phyloP scores from a whole-genome alignment of 345 rosid genomes.

The Camelina sativa region DNA sequence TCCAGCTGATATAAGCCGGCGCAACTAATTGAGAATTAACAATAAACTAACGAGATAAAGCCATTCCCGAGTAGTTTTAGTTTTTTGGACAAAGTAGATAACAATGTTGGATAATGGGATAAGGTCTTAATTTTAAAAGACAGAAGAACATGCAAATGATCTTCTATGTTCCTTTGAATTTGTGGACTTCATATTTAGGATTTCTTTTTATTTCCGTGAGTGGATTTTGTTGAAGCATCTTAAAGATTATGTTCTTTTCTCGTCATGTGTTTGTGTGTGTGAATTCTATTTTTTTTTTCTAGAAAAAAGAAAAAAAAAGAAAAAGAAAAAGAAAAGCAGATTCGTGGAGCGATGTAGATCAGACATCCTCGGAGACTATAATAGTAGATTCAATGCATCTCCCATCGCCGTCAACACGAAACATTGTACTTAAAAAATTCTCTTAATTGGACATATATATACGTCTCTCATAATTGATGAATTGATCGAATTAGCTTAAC shows the following conservation, averaged over 20 bases:
- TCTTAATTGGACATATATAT: not conserved
- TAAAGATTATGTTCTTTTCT: slow-evolving; percentile 36
- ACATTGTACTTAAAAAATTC: slow-evolving; percentile 43
- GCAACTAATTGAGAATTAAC: slow-evolving; percentile 4
- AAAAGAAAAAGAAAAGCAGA: slow-evolving; percentile 6
- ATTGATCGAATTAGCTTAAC: slow-evolving; percentile 29
- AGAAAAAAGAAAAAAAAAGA: too few relatives aligned
- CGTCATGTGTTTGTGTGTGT: slow-evolving; percentile 27
- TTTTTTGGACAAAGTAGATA: slow-evolving; percentile 41
- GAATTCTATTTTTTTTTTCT: not conserved
- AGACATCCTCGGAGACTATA: slow-evolving; percentile 40
- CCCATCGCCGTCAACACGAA: slow-evolving; percentile 39
- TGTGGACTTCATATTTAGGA: slow-evolving; percentile 30
- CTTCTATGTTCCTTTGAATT: slow-evolving; percentile 39
- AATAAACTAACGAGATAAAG: slow-evolving; percentile 29
- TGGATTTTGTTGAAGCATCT: slow-evolving; percentile 40
- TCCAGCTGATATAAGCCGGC: slow-evolving; percentile 42
- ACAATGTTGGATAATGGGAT: slow-evolving; percentile 43
- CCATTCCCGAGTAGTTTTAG: slow-evolving; percentile 27
- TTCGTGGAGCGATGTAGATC: slow-evolving; percentile 41
- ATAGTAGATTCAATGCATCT: slow-evolving; percentile 39
- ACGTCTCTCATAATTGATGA: slow-evolving; percentile 19
- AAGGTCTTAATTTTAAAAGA: slow-evolving; percentile 28
- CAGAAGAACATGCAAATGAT: slow-evolving; percentile 42
- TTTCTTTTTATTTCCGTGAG: slow-evolving; percentile 16